Evolutionary conservation across 805 yeast species (phyloP).

Genomic region (Metschnikowia vanudenii): DNA sequence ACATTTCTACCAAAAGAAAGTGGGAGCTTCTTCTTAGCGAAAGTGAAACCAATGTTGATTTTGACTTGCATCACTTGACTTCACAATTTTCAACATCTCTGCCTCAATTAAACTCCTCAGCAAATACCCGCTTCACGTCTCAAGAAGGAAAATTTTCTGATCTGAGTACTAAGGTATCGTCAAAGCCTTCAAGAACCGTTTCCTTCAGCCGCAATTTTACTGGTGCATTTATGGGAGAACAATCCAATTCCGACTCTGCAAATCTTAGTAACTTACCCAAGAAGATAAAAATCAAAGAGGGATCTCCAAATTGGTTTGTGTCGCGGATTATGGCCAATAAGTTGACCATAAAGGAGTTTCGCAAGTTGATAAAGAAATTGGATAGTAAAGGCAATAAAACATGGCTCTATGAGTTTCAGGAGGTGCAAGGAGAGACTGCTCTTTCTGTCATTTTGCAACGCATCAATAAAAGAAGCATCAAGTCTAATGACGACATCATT

Average conservation of each 20-base stretch:
- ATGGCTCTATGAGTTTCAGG: slow-evolving; percentile 36
- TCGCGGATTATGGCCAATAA: slow-evolving; percentile 35
- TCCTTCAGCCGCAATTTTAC: slow-evolving; percentile 1
- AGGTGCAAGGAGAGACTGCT: slow-evolving; percentile 45
- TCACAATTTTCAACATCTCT: slow-evolving; percentile 11
- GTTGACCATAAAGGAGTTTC: slow-evolving; percentile 32
- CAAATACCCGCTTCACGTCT: not conserved
- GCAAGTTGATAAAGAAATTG: slow-evolving; percentile 35
- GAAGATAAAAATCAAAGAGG: slow-evolving; percentile 33
- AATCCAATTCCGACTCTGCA: slow-evolving; percentile 5
- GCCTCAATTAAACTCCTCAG: not conserved
- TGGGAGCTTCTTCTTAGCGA: slow-evolving; percentile 46
- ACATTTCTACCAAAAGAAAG: slow-evolving; percentile 36
- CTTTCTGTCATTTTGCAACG: slow-evolving; percentile 38
- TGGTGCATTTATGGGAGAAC: slow-evolving; percentile 2
- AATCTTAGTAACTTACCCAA: slow-evolving; percentile 14
- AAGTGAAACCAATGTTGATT: slow-evolving; percentile 36
- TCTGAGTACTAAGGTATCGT: not conserved
- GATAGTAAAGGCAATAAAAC: slow-evolving; percentile 21
- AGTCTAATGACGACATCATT: slow-evolving; percentile 45
- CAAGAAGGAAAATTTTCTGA: not conserved
- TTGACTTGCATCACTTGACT: slow-evolving; percentile 32
- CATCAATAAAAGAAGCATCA: slow-evolving; percentile 41
- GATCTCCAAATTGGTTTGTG: slow-evolving; percentile 43
- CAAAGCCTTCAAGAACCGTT: not conserved